Conservation (phyloP, 2,329 filamentous ascomycete species). For the Talaromyces verruculosus region DNA sequence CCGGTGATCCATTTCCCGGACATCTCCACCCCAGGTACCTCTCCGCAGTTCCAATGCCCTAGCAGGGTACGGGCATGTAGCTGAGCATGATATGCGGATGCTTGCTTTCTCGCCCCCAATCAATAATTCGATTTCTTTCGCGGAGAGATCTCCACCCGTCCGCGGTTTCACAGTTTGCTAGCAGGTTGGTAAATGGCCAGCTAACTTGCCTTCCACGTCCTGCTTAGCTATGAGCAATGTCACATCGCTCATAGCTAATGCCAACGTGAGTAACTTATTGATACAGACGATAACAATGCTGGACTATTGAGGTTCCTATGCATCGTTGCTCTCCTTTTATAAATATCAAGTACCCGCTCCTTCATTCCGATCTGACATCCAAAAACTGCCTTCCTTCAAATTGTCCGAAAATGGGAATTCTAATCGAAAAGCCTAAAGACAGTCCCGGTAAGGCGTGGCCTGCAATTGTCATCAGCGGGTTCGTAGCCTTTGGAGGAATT, state of each 20-base stretch:
- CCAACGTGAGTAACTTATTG: neutral
- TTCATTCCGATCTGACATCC: neutral
- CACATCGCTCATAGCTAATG: too few relatives aligned
- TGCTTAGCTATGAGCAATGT: neutral
- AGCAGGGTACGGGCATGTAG: too few relatives aligned
- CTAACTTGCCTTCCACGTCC: neutral
- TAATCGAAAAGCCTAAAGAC: constrained; percentile 10
- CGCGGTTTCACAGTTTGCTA: constrained; percentile 2
- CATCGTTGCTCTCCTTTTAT: neutral
- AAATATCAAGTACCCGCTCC: neutral
- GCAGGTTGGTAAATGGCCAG: neutral
- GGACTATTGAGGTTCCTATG: neutral
- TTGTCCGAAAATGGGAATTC: constrained; percentile 7
- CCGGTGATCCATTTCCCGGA: constrained; percentile 8
- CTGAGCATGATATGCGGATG: neutral
- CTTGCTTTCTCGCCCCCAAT: neutral
- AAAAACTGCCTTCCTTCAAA: neutral
- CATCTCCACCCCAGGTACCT: neutral
- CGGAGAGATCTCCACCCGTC: constrained; percentile 9
- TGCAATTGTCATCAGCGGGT: constrained; percentile 8
- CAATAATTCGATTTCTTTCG: neutral
- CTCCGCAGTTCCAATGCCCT: too few relatives aligned
- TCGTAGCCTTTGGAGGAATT: constrained; percentile 17
- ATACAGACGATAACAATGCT: neutral
- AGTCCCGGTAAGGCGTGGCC: constrained; percentile 15